These are phyloP conservation scores for Aspergillus jensenii DNA, from an alignment of 2,329 filamentous ascomycete genomes.

Conservation along the genomic window DNA sequence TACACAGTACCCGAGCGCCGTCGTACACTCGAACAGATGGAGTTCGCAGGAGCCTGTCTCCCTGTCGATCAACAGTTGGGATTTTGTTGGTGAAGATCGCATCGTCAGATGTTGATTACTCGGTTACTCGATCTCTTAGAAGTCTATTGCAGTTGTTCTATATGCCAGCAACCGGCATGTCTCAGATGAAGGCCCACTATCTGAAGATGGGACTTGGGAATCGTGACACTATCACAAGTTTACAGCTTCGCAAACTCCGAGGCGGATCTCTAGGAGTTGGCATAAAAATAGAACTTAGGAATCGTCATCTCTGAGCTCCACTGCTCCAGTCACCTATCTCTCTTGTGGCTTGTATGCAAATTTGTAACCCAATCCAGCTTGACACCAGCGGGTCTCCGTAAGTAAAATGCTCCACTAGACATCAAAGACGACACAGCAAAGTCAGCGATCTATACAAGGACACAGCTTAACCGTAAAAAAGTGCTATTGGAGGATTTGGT, in stretches of 20 bases:
- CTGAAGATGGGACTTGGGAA: not conserved
- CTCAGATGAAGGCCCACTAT: not conserved
- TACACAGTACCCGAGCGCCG: not conserved
- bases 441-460: no score
- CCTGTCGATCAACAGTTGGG: not conserved
- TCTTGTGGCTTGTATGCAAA: no score
- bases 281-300: not conserved
- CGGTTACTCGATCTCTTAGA: not conserved
- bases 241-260: not conserved
- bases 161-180: not conserved
- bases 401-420: no score
- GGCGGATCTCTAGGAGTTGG: not conserved
- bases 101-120: not conserved
- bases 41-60: not conserved
- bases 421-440: no score
- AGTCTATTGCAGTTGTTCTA: not conserved
- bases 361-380: no score
- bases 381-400: no score
- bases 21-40: not conserved
- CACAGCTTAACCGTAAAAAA: no score
- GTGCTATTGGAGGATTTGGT: not conserved
- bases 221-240: not conserved
- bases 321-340: no score
- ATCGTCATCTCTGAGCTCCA: not conserved
- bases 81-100: not conserved